A percentile compares a stretch with the other conserved stretches of the same genome.
Conservation (phyloP, 2,329 filamentous ascomycete species). For the Ophiosphaerella korrae region DNA sequence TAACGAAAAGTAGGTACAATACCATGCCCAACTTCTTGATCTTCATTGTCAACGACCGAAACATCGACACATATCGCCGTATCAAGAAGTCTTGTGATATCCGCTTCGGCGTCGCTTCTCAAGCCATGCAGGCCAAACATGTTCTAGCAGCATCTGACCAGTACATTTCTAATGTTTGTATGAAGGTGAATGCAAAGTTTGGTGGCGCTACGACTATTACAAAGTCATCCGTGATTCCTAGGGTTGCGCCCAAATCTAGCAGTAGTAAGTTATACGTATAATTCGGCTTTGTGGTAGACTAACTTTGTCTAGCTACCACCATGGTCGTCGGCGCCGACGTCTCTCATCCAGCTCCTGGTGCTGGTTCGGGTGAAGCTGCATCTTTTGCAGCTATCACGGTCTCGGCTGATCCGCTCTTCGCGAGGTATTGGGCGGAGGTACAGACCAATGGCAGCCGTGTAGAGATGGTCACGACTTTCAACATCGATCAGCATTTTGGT, state of each 20-base stretch:
- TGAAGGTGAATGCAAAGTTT: constrained; percentile 97
- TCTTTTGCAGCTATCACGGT: constrained; percentile 90
- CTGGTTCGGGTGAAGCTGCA: constrained; percentile 50
- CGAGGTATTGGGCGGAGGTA: constrained; percentile 77
- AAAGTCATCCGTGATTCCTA: constrained; percentile 43
- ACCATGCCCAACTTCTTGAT: constrained; percentile 75
- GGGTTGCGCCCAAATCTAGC: constrained; percentile 26
- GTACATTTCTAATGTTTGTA: constrained; percentile 90
- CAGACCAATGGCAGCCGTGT: constrained; percentile 82
- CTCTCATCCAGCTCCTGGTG: constrained; percentile 75
- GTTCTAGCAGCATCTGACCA: constrained; percentile 74
- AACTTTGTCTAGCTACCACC: constrained; percentile 52
- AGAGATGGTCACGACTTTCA: constrained; percentile 75
- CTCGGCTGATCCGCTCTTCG: constrained; percentile 71
- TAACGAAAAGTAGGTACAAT: constrained; percentile 44
- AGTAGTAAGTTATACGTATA: constrained; percentile 8
- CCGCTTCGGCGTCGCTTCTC: constrained; percentile 80
- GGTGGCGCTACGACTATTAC: constrained; percentile 75
- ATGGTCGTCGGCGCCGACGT: constrained; percentile 93
- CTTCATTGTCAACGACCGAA: constrained; percentile 74
- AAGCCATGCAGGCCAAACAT: constrained; percentile 76
- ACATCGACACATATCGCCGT: constrained; percentile 74
- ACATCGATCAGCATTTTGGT: constrained; percentile 69
- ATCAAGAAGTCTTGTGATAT: constrained; percentile 91
- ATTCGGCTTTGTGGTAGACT: neutral